A percentile compares a stretch with the other conserved stretches of the same genome.
Evolutionary conservation across 495 filamentous ascomycete species (phyloP).

Genomic region (Xylaria castorea): DNA sequence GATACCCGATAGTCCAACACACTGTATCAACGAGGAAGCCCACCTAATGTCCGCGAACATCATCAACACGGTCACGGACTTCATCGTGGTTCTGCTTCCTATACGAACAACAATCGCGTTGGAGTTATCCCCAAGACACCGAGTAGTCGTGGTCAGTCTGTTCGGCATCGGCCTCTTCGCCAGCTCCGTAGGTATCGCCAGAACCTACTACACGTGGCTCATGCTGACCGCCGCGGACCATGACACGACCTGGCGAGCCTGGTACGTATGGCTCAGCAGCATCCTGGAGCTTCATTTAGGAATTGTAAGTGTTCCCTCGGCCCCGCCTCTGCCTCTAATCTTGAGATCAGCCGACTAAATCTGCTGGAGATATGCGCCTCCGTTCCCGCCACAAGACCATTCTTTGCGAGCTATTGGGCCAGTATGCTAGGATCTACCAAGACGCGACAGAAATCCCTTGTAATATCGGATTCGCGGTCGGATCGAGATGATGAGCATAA

Average conservation of each 20-base stretch:
- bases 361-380: slow-evolving; percentile 59
- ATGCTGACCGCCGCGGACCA: slow-evolving; percentile 33
- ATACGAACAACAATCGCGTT: slow-evolving; percentile 65
- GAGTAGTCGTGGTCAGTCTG: slow-evolving; percentile 62
- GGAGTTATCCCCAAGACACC: slow-evolving; percentile 60
- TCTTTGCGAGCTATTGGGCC: slow-evolving; percentile 40
- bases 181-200: slow-evolving; percentile 61
- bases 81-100: slow-evolving; percentile 62
- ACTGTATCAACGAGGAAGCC: slow-evolving; percentile 59
- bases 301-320: slow-evolving; percentile 53
- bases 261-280: slow-evolving; percentile 59
- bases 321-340: neutral
- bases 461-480: neutral
- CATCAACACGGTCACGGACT: slow-evolving; percentile 67
- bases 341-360: slow-evolving; percentile 9
- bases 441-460: neutral
- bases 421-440: neutral
- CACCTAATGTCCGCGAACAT: slow-evolving; percentile 61
- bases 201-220: slow-evolving; percentile 54
- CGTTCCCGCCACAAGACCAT: slow-evolving; percentile 61
- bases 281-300: slow-evolving; percentile 65
- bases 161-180: slow-evolving; percentile 66
- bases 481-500: neutral
- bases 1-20: slow-evolving; percentile 40
- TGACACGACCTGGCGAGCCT: slow-evolving; percentile 62